Conservation (phyloP, 2,329 filamentous ascomycete species). For the Diaporthe sp. region DNA sequence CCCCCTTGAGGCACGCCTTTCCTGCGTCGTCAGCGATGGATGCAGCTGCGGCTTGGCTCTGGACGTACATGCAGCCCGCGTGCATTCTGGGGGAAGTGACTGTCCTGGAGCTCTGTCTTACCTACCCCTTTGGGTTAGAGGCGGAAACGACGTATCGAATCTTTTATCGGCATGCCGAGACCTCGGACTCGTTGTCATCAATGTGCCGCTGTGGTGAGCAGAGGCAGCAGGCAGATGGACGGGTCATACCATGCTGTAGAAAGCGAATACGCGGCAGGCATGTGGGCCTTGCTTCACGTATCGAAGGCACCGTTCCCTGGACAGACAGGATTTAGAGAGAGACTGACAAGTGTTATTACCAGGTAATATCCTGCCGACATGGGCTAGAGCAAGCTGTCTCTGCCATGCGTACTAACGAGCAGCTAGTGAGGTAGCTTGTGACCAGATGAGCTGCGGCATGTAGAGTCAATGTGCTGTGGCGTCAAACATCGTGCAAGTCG, state of each 20-base stretch:
- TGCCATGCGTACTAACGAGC: conserved; percentile 30
- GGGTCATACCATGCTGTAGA: background rate
- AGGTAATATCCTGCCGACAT: conserved; percentile 21
- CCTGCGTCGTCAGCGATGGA: conserved; percentile 39
- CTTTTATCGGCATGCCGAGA: conserved; percentile 30
- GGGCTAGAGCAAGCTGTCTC: conserved; percentile 13
- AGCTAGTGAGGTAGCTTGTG: conserved; percentile 33
- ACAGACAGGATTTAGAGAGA: background rate
- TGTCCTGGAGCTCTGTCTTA: conserved; percentile 32
- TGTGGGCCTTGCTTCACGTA: conserved; percentile 12
- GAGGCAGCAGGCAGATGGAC: conserved; percentile 5
- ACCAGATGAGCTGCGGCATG: conserved; percentile 33
- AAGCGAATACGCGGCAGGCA: conserved; percentile 20
- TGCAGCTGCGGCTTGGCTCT: conserved; percentile 34
- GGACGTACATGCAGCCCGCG: conserved; percentile 42
- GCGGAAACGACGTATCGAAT: background rate
- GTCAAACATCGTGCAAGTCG: conserved; percentile 41
- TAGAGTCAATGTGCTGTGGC: conserved; percentile 38
- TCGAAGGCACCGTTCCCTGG: background rate
- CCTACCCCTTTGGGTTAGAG: conserved; percentile 42
- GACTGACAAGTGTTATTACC: conserved; percentile 22
- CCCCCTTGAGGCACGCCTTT: conserved; percentile 26
- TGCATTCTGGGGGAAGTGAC: conserved; percentile 34
- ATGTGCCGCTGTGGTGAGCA: conserved; percentile 15
- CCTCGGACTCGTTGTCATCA: conserved; percentile 26